Percentiles rank a stretch among this genome's conserved stretches.
Evolutionary conservation across 108 stramenopile genomes (phyloP).

Genomic region (Chaetoceros muelleri): DNA sequence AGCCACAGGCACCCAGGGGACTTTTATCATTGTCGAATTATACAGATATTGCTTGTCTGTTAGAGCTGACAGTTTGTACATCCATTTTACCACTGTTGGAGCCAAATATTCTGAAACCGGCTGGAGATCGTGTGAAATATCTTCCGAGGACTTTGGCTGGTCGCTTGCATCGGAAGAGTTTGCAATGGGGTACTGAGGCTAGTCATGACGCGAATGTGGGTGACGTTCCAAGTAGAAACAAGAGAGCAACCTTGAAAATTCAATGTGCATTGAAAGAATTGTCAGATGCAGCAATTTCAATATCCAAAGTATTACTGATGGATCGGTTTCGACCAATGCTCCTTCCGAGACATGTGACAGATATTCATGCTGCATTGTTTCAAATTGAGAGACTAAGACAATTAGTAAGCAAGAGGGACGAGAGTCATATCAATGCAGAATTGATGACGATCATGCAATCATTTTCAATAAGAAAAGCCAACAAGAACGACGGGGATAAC

Average conservation of each 20-base stretch:
- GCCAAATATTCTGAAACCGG: constrained; percentile 16
- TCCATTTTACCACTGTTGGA: constrained; percentile 49
- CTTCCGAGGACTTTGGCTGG: constrained; percentile 71
- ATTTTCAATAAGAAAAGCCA: neutral
- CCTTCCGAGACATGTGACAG: constrained; percentile 63
- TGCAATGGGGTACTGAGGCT: constrained; percentile 34
- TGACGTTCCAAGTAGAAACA: neutral
- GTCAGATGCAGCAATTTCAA: constrained; percentile 5
- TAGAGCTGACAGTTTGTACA: constrained; percentile 54
- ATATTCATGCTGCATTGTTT: constrained; percentile 56
- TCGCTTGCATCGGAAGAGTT: constrained; percentile 30
- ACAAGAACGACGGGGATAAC: neutral
- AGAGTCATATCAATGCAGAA: neutral
- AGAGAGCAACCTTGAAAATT: neutral
- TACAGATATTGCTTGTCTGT: constrained; percentile 65
- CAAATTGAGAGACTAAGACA: constrained; percentile 27
- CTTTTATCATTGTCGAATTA: constrained; percentile 76
- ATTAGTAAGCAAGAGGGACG: neutral
- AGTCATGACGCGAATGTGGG: neutral
- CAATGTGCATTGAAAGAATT: constrained; percentile 16
- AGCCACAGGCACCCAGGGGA: constrained; percentile 50
- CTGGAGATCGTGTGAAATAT: constrained; percentile 21
- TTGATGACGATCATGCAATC: no score
- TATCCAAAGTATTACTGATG: constrained; percentile 43
- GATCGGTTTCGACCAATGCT: constrained; percentile 87